Evolutionary conservation across 371 early-diverging fungal genomes (phyloP), one percentile per base, ranked within the genome.

Genomic region (Circinella umbellata): DNA sequence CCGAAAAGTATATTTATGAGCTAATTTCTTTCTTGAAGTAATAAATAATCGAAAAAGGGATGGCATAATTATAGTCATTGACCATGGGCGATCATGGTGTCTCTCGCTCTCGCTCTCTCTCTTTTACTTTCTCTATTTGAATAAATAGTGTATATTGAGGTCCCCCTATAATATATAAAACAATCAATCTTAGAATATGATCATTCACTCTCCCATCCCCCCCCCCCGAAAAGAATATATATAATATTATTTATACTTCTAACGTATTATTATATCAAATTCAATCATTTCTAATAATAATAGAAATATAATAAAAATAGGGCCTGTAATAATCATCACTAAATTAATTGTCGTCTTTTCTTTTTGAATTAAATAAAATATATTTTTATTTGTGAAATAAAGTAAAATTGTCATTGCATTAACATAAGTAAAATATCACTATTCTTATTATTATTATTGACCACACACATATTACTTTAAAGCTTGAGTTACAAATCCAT

Each of bases 51-150:
- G 6, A 34, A 57, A 57, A 57, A 34, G 57, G 57, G 57, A 57
- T 57, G 57, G 57, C 27, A 57, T 57, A 10, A 57, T 57, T 57
- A 27, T 57, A 14, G 57, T 57, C 27, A 57, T 57, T 57, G 57
- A 57, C 57, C 57, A 57, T 57, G 57, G 57, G 57, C 34, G 57
- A 57, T 57, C 57, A 13, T 14, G n/a, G 57, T 14, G 2, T 11
- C 11, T 42, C 42, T 42, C 11, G 1, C 11, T 9, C 11, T 42
- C 6, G 1, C 27, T 27, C 27, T 27, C 27, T 27, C 11, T 42
- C 42, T 42, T 42, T 42, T 42, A 42, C 11, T 42, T 9, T 42
- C 15, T 6, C 15, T 53, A 15, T 18, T 13, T 53, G 6, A n/a
- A 53, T 53, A 53, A 8, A 53, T 18, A 27, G 27, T 27, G 27